These are phyloP conservation scores for Kodamaea sp. DNA, from an alignment of 1,139 yeast genomes.

Conservation along the genomic window DNA sequence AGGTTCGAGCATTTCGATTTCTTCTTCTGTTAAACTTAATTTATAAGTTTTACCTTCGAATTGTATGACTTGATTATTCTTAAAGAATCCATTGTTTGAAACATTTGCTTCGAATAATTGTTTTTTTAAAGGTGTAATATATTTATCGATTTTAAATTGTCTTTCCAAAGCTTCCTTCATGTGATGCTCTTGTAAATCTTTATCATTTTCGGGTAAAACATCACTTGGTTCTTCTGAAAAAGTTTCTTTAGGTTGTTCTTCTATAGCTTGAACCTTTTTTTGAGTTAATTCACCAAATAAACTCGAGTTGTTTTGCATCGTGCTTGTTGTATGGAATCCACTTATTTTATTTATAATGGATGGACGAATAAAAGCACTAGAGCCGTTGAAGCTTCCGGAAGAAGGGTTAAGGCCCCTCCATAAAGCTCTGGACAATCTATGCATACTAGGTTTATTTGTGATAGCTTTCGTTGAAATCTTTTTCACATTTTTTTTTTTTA, in stretches of 20 bases:
- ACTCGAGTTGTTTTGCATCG: slow-evolving; percentile 15
- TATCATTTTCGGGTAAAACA: slow-evolving; percentile 29
- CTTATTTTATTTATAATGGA: no score
- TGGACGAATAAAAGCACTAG: no score
- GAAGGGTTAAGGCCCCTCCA: background rate
- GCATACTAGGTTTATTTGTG: background rate
- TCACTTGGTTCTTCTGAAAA: slow-evolving; percentile 10
- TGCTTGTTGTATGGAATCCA: slow-evolving; percentile 9
- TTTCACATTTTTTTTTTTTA: background rate
- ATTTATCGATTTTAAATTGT: slow-evolving; percentile 33
- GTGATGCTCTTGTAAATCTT: slow-evolving; percentile 33
- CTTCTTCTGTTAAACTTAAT: slow-evolving; percentile 56
- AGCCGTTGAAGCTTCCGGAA: no score
- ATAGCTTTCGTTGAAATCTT: no score
- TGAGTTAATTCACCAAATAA: slow-evolving; percentile 30
- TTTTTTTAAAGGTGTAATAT: slow-evolving; percentile 70
- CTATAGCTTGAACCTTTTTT: slow-evolving; percentile 11
- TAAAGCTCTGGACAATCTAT: slow-evolving; percentile 1
- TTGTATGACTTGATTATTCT: slow-evolving; percentile 53
- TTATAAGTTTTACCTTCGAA: slow-evolving; percentile 50
- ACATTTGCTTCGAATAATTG: slow-evolving; percentile 62
- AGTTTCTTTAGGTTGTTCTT: slow-evolving; percentile 8
- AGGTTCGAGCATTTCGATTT: slow-evolving; percentile 80
- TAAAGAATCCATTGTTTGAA: slow-evolving; percentile 66
- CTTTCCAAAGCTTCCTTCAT: slow-evolving; percentile 25